Evolutionary conservation across 352 stramenopile genomes (phyloP).

Genomic region (Pythium myriotylum): DNA sequence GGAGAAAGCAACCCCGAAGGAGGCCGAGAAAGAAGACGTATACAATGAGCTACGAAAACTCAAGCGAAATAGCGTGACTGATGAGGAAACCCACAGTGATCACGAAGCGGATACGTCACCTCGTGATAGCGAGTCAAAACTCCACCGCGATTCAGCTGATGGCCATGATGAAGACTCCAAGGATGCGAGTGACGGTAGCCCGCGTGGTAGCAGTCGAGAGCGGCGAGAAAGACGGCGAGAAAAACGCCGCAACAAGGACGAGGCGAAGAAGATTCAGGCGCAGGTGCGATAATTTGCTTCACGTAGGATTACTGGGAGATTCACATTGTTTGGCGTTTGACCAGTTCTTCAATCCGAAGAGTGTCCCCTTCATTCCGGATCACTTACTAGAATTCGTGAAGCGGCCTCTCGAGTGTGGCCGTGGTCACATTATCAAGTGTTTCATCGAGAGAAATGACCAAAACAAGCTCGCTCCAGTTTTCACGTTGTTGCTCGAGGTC

Average conservation of each 20-base stretch:
- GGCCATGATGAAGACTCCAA: constrained; percentile 40
- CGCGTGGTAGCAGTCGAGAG: constrained; percentile 31
- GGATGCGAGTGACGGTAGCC: constrained; percentile 5
- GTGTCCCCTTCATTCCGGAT: constrained; percentile 78
- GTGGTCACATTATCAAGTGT: constrained; percentile 83
- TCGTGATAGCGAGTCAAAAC: constrained; percentile 31
- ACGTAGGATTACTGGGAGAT: background rate
- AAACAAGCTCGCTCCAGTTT: constrained; percentile 84
- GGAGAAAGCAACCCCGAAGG: constrained; percentile 24
- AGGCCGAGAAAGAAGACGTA: constrained; percentile 38
- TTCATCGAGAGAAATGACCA: constrained; percentile 88
- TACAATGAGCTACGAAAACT: constrained; percentile 66
- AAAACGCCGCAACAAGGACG: constrained; percentile 55
- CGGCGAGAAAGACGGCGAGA: constrained; percentile 59
- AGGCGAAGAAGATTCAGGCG: constrained; percentile 67
- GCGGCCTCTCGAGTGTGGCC: constrained; percentile 71
- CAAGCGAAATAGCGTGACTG: constrained; percentile 36
- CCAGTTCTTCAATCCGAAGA: constrained; percentile 85
- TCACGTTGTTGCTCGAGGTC: constrained; percentile 81
- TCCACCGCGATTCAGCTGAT: constrained; percentile 14
- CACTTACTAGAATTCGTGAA: constrained; percentile 85
- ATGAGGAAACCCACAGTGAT: constrained; percentile 29
- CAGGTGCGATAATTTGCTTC: constrained; percentile 34
- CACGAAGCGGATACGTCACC: constrained; percentile 17
- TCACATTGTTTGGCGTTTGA: constrained; percentile 6